A percentile compares a stretch with the other conserved stretches of the same genome.
These are phyloP conservation scores for Mesembryanthemum crystallinum DNA, from an alignment of 148 eudicot species.

Conservation along the genomic window DNA sequence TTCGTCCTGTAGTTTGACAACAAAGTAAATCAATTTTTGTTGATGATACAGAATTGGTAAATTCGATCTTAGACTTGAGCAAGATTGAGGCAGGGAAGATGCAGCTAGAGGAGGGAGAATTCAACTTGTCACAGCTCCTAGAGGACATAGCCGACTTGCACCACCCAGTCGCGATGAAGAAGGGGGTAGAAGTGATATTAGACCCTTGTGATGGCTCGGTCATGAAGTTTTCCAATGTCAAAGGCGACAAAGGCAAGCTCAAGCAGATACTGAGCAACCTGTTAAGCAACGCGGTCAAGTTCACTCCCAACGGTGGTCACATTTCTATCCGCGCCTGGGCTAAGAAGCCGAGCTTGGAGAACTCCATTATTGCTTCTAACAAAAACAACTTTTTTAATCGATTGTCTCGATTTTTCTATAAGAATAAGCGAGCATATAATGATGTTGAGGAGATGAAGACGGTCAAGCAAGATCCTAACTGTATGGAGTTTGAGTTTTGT, in stretches of 20 bases:
- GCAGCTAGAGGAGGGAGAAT: conserved; percentile 57
- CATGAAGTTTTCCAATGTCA: conserved; percentile 39
- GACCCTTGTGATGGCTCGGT: conserved; percentile 67
- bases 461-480: conserved; percentile 37
- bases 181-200: conserved; percentile 67
- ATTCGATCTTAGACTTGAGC: conserved; percentile 63
- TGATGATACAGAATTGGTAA: conserved; percentile 72
- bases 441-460: conserved; percentile 31
- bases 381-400: conserved; percentile 30
- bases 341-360: conserved; percentile 40
- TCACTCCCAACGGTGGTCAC: conserved; percentile 69
- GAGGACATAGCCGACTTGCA: conserved; percentile 67
- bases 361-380: conserved; percentile 38
- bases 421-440: conserved; percentile 23
- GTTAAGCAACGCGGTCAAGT: conserved; percentile 80
- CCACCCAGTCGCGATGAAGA: conserved; percentile 61
- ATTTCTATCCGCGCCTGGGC: conserved; percentile 59
- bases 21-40: too few relatives aligned
- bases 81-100: conserved; percentile 84
- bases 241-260: conserved; percentile 66
- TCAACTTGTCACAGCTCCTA: conserved; percentile 51
- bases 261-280: conserved; percentile 67
- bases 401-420: conserved; percentile 27
- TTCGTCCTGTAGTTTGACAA: too few relatives aligned
- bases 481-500: conserved; percentile 68